Evolutionary conservation across 306 rosid species (phyloP).

Genomic region (Vicia sativa): DNA sequence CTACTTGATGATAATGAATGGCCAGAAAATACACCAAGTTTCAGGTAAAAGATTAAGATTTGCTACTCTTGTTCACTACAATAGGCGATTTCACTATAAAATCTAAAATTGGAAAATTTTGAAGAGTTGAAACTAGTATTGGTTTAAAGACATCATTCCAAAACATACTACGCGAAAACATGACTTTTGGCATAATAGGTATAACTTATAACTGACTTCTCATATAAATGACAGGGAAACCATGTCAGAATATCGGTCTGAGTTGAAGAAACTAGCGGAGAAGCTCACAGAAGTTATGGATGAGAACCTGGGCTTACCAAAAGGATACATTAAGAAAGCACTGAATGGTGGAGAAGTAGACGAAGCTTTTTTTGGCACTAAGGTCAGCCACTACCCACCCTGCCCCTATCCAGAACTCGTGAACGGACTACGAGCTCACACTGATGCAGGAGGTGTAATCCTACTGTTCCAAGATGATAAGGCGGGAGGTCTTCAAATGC

Average conservation of each 20-base stretch:
- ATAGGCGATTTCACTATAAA: no score
- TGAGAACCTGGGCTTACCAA: constrained; percentile 76
- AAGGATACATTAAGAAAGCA: constrained; percentile 75
- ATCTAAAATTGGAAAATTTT: no score
- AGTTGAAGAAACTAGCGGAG: constrained; percentile 70
- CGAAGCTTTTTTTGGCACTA: constrained; percentile 86
- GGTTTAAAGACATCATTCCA: constrained; percentile 4
- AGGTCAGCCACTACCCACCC: constrained; percentile 98
- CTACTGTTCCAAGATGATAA: constrained; percentile 88
- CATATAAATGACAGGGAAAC: constrained; percentile 64
- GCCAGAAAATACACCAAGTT: constrained; percentile 73
- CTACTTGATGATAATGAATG: constrained; percentile 75
- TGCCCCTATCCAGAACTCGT: constrained; percentile 82
- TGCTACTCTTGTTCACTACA: no score
- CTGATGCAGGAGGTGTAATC: constrained; percentile 95
- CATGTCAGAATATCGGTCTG: constrained; percentile 74
- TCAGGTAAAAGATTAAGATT: no score
- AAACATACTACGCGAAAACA: constrained; percentile 5
- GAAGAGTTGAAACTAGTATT: constrained; percentile 10
- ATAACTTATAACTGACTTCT: constrained; percentile 26
- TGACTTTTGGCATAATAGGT: constrained; percentile 5
- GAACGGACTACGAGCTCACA: constrained; percentile 92
- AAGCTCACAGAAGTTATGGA: constrained; percentile 86
- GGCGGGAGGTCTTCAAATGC: constrained; percentile 93
- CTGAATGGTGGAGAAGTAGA: constrained; percentile 67